Evolutionary conservation across 2,329 filamentous ascomycete species (phyloP).

Genomic region (Stenocarpella maydis): DNA sequence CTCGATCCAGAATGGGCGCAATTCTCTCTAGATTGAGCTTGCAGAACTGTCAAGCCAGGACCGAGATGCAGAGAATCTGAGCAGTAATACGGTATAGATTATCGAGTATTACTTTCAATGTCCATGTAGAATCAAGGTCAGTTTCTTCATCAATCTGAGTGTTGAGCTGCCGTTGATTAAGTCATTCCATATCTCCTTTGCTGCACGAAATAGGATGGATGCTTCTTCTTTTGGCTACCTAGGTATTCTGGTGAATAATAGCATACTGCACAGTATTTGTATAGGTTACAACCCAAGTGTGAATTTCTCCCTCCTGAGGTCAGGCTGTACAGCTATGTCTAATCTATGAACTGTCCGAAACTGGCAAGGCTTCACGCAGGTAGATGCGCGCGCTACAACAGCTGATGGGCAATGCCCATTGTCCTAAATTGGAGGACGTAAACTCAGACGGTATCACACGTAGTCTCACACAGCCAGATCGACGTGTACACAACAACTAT

Average conservation of each 20-base stretch:
- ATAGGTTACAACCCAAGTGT: too few species aligned
- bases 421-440: background rate
- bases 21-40: background rate
- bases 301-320: too few species aligned
- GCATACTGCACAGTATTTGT: too few species aligned
- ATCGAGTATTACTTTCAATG: background rate
- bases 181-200: too few species aligned
- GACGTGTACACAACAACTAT: background rate
- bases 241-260: too few species aligned
- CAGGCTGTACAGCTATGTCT: background rate
- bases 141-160: background rate
- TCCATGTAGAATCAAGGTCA: background rate
- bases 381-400: background rate
- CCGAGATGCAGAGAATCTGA: background rate
- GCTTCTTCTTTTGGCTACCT: too few species aligned
- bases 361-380: background rate
- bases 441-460: background rate
- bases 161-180: background rate
- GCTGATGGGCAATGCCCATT: background rate
- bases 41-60: background rate
- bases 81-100: background rate
- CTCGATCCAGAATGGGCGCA: background rate
- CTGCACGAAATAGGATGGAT: too few species aligned
- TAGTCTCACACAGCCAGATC: too few species aligned
- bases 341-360: background rate